phyloP scores from a whole-genome alignment of 768 basidiomycete genomes.

The Gloeostereum incarnatum region DNA sequence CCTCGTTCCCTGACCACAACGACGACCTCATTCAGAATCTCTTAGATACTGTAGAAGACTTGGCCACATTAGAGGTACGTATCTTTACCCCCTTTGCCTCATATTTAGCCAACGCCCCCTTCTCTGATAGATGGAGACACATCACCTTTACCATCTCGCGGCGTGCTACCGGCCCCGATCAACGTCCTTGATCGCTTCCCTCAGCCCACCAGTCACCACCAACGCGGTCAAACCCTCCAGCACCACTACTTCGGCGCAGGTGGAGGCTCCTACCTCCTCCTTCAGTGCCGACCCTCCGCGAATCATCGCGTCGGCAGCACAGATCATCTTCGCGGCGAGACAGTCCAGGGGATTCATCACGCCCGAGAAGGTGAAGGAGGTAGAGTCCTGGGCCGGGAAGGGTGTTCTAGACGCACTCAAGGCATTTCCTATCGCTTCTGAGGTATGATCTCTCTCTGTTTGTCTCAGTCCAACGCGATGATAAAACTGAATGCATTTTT shows the following conservation, averaged over 20 bases:
- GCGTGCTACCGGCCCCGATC: constrained; percentile 34
- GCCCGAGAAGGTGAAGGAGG: constrained; percentile 46
- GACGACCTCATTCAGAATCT: constrained; percentile 49
- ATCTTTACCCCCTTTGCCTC: constrained; percentile 5
- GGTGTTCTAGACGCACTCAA: constrained; percentile 50
- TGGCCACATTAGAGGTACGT: constrained; percentile 63
- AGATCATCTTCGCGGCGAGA: constrained; percentile 78
- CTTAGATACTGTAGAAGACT: constrained; percentile 34
- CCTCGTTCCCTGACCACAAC: constrained; percentile 74
- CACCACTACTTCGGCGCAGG: constrained; percentile 7
- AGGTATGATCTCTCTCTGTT: constrained; percentile 30
- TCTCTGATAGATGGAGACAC: constrained; percentile 67
- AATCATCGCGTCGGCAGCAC: constrained; percentile 71
- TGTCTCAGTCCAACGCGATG: constrained; percentile 2
- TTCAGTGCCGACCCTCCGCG: constrained; percentile 17
- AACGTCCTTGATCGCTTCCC: constrained; percentile 20
- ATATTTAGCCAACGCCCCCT: not conserved
- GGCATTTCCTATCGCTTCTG: constrained; percentile 33
- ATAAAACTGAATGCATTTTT: constrained; percentile 5
- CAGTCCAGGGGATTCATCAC: constrained; percentile 67
- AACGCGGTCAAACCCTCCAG: constrained; percentile 18
- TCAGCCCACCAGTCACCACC: constrained; percentile 33
- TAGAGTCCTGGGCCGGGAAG: constrained; percentile 55
- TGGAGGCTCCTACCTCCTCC: constrained; percentile 5
- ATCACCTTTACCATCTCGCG: constrained; percentile 75